Evolutionary conservation across 2,329 filamentous ascomycete genomes (phyloP), one percentile per base, ranked within the genome.

Genomic region (Cercospora sesami): DNA sequence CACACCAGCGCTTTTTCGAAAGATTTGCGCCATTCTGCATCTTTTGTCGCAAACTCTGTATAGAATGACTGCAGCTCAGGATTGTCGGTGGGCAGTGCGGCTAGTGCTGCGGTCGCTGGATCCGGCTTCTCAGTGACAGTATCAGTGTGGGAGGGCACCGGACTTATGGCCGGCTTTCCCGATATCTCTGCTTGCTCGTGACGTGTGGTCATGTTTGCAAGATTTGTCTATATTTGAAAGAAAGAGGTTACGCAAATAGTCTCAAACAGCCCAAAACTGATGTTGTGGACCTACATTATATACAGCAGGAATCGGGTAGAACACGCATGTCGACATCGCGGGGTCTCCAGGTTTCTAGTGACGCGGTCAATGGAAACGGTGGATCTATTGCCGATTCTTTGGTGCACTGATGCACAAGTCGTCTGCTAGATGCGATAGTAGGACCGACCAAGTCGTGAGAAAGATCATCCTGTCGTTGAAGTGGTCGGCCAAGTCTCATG

Each of bases 1-100:
- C 87, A 86, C 76, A 89, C 85, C 73, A 93, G 80, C 14, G 79
- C 82, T 57, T 78, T 81, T 74, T 91, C 89, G 42, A 63, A 63
- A 8, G 60, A 63, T 16, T 30, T 33, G 36, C 60, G 36, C 60
- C 60, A 63, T 63, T 28, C 60, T 31, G 39, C 26, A 18, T 48
- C 42, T 51, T 62, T 63, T 14, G 60, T n/a, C 30, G 60, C 60
- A n/a, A 63, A 63, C 16, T 63, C 60, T 12, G 36, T 26, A 28
- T 63, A 63, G 36, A 48, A 63, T 8, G 30, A 42, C 8, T 31
- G 60, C 26, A 63, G 36, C 26, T 63, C 39, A 12, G 60, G n/a
- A 18, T 26, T 63, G 21, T 53, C 60, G 12, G 60, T 63, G 21
- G 60, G 36, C 5, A 28, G 42, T 3, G 33, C 21, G 42, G 36